A percentile compares a stretch with the other conserved stretches of the same genome.
Evolutionary conservation across 164 flowering plant species (phyloP).

Genomic region (Brasenia schreberi): DNA sequence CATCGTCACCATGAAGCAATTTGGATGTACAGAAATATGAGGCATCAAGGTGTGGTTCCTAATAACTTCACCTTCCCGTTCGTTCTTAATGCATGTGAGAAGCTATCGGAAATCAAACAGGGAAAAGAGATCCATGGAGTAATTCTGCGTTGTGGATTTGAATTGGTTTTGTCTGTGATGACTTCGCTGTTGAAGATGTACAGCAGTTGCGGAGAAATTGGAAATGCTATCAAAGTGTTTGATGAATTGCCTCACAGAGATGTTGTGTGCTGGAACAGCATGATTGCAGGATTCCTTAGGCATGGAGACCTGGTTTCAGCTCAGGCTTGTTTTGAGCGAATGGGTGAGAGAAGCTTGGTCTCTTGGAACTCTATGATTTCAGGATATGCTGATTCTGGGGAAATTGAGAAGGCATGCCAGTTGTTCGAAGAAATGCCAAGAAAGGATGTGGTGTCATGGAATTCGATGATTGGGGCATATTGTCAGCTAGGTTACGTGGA

Average conservation of each 20-base stretch:
- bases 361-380: constrained; percentile 8
- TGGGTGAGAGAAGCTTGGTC: constrained; percentile 8
- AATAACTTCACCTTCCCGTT: constrained; percentile 62
- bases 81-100: constrained; percentile 37
- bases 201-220: constrained; percentile 1
- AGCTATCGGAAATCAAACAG: constrained; percentile 5
- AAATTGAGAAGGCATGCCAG: constrained; percentile 22
- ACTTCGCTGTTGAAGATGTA: constrained; percentile 12
- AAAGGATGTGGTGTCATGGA: constrained; percentile 46
- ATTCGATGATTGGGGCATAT: constrained; percentile 55
- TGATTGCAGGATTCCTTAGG: constrained; percentile 2
- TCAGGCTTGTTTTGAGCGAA: constrained; percentile 3
- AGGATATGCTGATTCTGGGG: constrained; percentile 31
- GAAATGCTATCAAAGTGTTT: constrained; percentile 2
- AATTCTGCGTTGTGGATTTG: constrained; percentile 38
- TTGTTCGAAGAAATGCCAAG: constrained; percentile 51
- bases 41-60: constrained; percentile 32
- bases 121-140: constrained; percentile 36
- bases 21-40: constrained; percentile 51
- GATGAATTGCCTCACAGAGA: constrained; percentile 9
- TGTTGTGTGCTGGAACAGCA: background rate
- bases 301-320: background rate
- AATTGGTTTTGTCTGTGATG: constrained; percentile 30
- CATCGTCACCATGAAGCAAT: constrained; percentile 18
- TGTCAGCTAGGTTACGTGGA: constrained; percentile 47